phyloP scores from a whole-genome alignment of 805 yeast species.

The Lachancea nothofagi region DNA sequence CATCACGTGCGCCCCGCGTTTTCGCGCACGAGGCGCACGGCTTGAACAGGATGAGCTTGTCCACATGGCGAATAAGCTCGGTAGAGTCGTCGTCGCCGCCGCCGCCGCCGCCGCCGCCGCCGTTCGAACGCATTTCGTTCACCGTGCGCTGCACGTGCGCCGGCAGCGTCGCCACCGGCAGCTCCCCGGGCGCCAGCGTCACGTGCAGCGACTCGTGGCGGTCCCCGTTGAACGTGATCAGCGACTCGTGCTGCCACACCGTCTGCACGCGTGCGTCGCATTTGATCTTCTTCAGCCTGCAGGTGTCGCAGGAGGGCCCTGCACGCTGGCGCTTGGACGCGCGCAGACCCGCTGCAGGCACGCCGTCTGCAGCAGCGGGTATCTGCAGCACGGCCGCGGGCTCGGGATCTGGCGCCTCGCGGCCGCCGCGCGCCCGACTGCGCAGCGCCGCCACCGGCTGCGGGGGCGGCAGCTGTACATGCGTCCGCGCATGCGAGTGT shows the following conservation, averaged over 20 bases:
- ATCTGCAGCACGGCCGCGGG: not conserved
- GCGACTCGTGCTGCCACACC: conserved; percentile 27
- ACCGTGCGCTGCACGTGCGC: no score
- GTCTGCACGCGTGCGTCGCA: conserved; percentile 61
- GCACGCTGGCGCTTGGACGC: conserved; percentile 48
- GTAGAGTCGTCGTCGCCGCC: conserved; percentile 36
- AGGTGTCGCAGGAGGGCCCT: conserved; percentile 72
- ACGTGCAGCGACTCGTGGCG: conserved; percentile 18
- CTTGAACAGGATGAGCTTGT: conserved; percentile 10
- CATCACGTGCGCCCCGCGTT: conserved; percentile 12
- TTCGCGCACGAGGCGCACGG: conserved; percentile 7
- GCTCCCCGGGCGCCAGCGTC: conserved; percentile 11
- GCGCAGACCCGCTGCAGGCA: conserved; percentile 8
- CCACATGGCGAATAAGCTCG: conserved; percentile 45
- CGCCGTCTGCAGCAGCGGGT: conserved; percentile 1
- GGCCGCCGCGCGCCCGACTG: not conserved
- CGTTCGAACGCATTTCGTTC: not conserved
- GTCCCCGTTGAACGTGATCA: conserved; percentile 17
- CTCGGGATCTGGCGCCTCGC: not conserved
- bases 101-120: not conserved
- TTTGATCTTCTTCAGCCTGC: conserved; percentile 63
- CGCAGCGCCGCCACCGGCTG: not conserved
- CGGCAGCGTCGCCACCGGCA: conserved; percentile 1
- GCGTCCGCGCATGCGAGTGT: not conserved
- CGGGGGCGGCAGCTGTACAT: not conserved